Evolutionary conservation across 257 asterid species (phyloP), one percentile per base, ranked within the genome.

Genomic region (Nicotiana knightiana): DNA sequence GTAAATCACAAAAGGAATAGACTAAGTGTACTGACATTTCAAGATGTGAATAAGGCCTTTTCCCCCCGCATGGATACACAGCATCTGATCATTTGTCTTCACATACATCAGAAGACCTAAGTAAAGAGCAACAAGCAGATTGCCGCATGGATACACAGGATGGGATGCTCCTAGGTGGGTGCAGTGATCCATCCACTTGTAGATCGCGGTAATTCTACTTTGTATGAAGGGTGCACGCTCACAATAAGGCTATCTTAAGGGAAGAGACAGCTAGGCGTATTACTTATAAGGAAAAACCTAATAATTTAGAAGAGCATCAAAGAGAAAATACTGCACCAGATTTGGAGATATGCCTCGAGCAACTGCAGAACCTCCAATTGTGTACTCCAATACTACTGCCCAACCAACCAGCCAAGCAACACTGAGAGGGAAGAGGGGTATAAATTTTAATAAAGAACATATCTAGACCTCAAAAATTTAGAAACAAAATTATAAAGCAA

Each of bases 311-410:
- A 55, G 8, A 55, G 4, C 10, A 67, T 32, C 24, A 26, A 67
- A 46, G 65, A 55, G 59, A 43, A 64, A 33, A 82, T 58, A 33
- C 79, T 35, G 68, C 78, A 96, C 99, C 97, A 96, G 92, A 89
- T 96, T 96, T 28, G 99, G 99, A 10, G 99, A 93, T 86, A 96
- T 88, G 86, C 99, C 99, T 37, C 99, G 97, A 82, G 99, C 99
- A 88, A 96, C 99, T 12, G 99, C 98, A 33, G 99, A 91, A 82
- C 99, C 99, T 84, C 99, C 99, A 71, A 96, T 90, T 15, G 99
- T 96, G 90, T 94, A 96, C 82, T 96, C 99, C 91, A 96, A 86
- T 89, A 96, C 92, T 85, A 96, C 76, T 3, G 97, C 93, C 99
- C 99, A 94, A 5, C 99, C 99, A 67, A 96, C 86, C 86, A 96